Evolutionary conservation across 129 eudicot species (phyloP).

Genomic region (Pulicaria dysenterica): DNA sequence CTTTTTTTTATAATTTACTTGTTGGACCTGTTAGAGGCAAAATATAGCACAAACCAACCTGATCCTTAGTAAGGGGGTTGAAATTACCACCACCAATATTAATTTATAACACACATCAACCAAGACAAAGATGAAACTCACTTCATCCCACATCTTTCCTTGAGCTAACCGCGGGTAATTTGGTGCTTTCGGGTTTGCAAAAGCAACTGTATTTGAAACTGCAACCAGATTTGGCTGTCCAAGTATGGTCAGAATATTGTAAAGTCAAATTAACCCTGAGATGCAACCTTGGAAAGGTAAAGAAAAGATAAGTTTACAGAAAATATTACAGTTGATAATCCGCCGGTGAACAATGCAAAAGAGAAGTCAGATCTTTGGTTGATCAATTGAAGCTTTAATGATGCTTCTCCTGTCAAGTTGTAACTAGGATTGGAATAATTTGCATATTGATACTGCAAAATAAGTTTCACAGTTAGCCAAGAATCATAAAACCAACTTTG

Average conservation of each 20-base stretch:
- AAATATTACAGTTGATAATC: slow-evolving; percentile 62
- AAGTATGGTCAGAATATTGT: slow-evolving; percentile 22
- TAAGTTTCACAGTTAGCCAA: slow-evolving; percentile 11
- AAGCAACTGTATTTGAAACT: slow-evolving; percentile 67
- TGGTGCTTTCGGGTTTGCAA: slow-evolving; percentile 91
- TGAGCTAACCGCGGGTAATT: slow-evolving; percentile 94
- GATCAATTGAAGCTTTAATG: slow-evolving; percentile 77
- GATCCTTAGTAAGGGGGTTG: background rate
- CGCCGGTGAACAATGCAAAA: slow-evolving; percentile 85
- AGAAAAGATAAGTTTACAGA: background rate
- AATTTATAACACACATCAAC: slow-evolving; percentile 1
- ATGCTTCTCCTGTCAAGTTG: slow-evolving; percentile 64
- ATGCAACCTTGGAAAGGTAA: slow-evolving; percentile 6
- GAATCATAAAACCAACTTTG: background rate
- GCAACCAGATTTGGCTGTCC: slow-evolving; percentile 87
- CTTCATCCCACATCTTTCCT: slow-evolving; percentile 94
- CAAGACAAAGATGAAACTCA: slow-evolving; percentile 35
- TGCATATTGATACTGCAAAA: slow-evolving; percentile 85
- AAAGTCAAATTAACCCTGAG: slow-evolving; percentile 2
- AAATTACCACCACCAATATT: background rate
- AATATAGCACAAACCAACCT: background rate
- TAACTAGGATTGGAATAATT: slow-evolving; percentile 70
- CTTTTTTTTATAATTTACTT: background rate
- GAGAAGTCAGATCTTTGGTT: slow-evolving; percentile 86
- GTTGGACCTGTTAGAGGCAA: background rate